Conservation (phyloP, 1,284 basidiomycete genomes). For the Papiliotrema flavescens region DNA sequence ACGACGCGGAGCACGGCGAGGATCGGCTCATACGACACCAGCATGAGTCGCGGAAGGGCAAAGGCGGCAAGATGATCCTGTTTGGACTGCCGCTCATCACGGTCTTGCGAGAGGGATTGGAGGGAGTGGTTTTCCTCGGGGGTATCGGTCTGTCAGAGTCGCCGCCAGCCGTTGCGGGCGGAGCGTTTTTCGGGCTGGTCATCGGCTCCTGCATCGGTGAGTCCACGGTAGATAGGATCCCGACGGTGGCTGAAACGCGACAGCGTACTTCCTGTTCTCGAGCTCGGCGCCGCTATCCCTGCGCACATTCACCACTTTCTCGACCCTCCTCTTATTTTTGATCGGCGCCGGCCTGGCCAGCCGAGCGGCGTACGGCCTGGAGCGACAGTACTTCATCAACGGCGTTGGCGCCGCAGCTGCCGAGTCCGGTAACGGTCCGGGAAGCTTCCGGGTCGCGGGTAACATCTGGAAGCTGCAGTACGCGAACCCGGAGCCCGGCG, state of each 20-base stretch:
- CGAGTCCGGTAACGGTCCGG: slow-evolving; percentile 75
- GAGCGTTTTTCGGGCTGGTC: slow-evolving; percentile 68
- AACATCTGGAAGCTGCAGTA: slow-evolving; percentile 82
- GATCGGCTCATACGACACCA: slow-evolving; percentile 2
- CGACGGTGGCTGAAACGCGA: neutral
- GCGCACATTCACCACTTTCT: slow-evolving; percentile 70
- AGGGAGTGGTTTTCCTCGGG: slow-evolving; percentile 84
- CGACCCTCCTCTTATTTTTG: slow-evolving; percentile 78
- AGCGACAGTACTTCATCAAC: slow-evolving; percentile 62
- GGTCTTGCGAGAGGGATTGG: slow-evolving; percentile 83
- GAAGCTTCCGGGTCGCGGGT: slow-evolving; percentile 69
- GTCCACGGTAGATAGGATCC: neutral
- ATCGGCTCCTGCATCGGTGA: slow-evolving; percentile 56
- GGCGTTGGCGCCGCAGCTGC: slow-evolving; percentile 66
- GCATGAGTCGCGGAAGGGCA: slow-evolving; percentile 11
- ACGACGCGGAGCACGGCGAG: neutral
- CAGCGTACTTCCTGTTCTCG: slow-evolving; percentile 33
- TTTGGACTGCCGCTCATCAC: slow-evolving; percentile 82
- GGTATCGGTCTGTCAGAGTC: slow-evolving; percentile 54
- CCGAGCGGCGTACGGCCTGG: slow-evolving; percentile 63
- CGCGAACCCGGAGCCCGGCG: slow-evolving; percentile 62
- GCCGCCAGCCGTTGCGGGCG: slow-evolving; percentile 15
- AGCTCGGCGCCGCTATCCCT: slow-evolving; percentile 50
- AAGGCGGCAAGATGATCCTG: slow-evolving; percentile 54
- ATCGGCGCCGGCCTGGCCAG: slow-evolving; percentile 84